These are phyloP conservation scores for Umbelopsis vinacea DNA, from an alignment of 192 early-diverging fungal species.

Conservation along the genomic window DNA sequence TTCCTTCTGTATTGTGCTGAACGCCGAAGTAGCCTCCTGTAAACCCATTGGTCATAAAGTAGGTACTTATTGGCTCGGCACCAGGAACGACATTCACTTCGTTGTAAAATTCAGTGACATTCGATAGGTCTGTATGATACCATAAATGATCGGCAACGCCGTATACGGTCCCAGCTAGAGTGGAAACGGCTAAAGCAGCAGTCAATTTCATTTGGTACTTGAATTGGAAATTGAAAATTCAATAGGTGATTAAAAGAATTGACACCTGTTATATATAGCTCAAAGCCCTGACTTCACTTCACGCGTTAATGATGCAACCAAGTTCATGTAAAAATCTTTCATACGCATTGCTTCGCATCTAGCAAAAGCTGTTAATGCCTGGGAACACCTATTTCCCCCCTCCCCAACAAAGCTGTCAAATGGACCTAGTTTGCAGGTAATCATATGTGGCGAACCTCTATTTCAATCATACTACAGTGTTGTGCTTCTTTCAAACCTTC, in stretches of 20 bases:
- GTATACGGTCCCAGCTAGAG: neutral
- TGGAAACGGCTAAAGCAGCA: neutral
- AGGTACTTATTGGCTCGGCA: conserved; percentile 25
- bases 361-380: too few relatives aligned
- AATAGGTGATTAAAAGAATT: too few relatives aligned
- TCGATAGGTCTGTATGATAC: neutral
- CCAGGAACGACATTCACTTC: conserved; percentile 19
- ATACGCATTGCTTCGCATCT: too few relatives aligned
- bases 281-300: too few relatives aligned
- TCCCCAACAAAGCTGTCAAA: too few relatives aligned
- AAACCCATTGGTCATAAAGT: conserved; percentile 27
- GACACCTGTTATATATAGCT: too few relatives aligned
- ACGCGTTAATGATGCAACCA: too few relatives aligned
- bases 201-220: neutral
- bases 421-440: too few relatives aligned
- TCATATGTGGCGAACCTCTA: too few relatives aligned
- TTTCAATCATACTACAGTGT: neutral
- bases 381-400: too few relatives aligned
- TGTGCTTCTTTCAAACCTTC: neutral
- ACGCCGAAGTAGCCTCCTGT: conserved; percentile 31
- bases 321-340: too few relatives aligned
- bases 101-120: conserved; percentile 9
- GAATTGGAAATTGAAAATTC: neutral
- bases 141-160: conserved; percentile 16
- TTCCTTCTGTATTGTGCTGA: conserved; percentile 18